Conservation (phyloP, 1,139 yeast genomes). For the Blastobotrys raffinosifermentans region DNA sequence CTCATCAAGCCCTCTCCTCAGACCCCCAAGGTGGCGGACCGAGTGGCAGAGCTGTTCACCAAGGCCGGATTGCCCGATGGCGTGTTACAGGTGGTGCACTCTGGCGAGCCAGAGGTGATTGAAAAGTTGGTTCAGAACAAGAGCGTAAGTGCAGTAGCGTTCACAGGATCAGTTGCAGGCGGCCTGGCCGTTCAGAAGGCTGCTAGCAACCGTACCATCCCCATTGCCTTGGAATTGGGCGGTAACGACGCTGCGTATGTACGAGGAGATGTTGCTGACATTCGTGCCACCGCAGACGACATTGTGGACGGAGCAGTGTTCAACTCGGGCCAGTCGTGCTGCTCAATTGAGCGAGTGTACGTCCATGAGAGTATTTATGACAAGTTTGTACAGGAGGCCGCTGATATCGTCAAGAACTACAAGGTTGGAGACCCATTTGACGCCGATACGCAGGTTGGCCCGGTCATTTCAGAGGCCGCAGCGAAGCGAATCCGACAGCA, state of each 20-base stretch:
- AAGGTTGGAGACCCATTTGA: slow-evolving; percentile 70
- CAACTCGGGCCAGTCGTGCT: slow-evolving; percentile 89
- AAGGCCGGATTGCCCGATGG: slow-evolving; percentile 81
- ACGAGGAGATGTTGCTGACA: slow-evolving; percentile 62
- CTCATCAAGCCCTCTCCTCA: slow-evolving; percentile 78
- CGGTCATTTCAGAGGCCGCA: slow-evolving; percentile 69
- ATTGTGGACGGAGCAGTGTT: slow-evolving; percentile 77
- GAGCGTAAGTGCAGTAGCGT: slow-evolving; percentile 67
- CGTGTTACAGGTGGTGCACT: slow-evolving; percentile 59
- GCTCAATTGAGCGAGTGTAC: slow-evolving; percentile 79
- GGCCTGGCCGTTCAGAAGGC: slow-evolving; percentile 73
- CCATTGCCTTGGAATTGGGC: slow-evolving; percentile 85
- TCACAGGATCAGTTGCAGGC: slow-evolving; percentile 82
- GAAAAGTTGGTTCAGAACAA: slow-evolving; percentile 59
- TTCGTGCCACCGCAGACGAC: slow-evolving; percentile 63
- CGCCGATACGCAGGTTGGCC: slow-evolving; percentile 64
- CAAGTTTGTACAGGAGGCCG: slow-evolving; percentile 57
- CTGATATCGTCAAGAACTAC: slow-evolving; percentile 48
- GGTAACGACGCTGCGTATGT: slow-evolving; percentile 75
- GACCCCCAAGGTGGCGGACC: slow-evolving; percentile 75
- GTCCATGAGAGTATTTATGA: slow-evolving; percentile 69
- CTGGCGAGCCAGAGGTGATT: slow-evolving; percentile 57
- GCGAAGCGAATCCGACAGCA: slow-evolving; percentile 65
- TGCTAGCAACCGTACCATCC: slow-evolving; percentile 63
- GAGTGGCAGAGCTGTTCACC: slow-evolving; percentile 51